Conservation (phyloP, 2,329 filamentous ascomycete genomes). For the Coniochaeta hoffmannii region DNA sequence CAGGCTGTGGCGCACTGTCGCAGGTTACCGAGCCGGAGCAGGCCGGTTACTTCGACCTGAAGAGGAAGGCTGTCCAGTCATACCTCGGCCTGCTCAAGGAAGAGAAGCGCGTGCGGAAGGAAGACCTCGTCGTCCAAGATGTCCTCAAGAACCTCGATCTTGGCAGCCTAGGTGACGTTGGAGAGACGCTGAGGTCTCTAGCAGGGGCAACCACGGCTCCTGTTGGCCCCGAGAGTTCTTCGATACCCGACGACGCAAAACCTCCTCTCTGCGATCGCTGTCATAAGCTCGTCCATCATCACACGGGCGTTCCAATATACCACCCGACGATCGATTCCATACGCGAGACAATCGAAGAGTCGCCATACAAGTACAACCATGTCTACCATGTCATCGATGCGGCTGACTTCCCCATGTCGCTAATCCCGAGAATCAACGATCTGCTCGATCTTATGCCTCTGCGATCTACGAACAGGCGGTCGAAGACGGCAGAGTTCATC, state of each 20-base stretch:
- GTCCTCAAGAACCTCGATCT: conserved; percentile 34
- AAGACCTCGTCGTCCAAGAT: conserved; percentile 40
- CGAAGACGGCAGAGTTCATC: conserved; percentile 58
- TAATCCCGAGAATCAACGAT: conserved; percentile 68
- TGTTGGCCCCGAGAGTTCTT: conserved; percentile 4
- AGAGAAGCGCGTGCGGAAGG: conserved; percentile 18
- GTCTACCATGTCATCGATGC: conserved; percentile 94
- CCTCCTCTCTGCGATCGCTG: conserved; percentile 78
- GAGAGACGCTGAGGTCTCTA: conserved; percentile 33
- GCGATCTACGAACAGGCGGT: conserved; percentile 73
- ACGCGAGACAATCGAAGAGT: conserved; percentile 77
- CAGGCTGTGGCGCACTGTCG: conserved; percentile 57
- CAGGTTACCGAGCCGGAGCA: conserved; percentile 44
- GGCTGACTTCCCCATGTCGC: conserved; percentile 91
- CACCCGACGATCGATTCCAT: conserved; percentile 79
- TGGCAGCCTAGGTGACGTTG: conserved; percentile 34
- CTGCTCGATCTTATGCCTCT: conserved; percentile 65
- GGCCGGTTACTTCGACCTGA: conserved; percentile 51
- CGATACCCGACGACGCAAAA: conserved; percentile 18
- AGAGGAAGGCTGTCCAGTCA: conserved; percentile 41
- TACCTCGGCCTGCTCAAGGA: conserved; percentile 33
- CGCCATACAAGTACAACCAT: conserved; percentile 84
- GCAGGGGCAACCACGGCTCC: conserved; percentile 4
- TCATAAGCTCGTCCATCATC: conserved; percentile 73
- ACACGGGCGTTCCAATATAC: conserved; percentile 60